Evolutionary conservation across 192 early-diverging fungal species (phyloP), one percentile per base, ranked within the genome.

Genomic region (Spinellus fusiger): DNA sequence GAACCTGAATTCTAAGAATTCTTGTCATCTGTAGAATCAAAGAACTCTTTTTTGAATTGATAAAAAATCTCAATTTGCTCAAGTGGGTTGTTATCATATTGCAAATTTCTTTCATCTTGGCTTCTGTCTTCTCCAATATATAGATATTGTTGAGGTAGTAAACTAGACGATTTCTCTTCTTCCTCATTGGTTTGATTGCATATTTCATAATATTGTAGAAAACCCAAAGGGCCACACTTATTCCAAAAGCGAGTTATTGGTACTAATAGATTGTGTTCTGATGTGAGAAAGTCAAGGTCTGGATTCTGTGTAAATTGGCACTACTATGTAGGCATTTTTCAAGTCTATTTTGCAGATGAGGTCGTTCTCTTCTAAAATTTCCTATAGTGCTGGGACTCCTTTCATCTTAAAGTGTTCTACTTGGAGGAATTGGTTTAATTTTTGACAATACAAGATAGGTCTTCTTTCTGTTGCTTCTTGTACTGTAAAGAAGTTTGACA

Each of bases 331-430:
- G 4, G 50, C 61, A 28, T 62, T 52, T 18, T 53, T 38, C 2
- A 62, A 48, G 22, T 62, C 35, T 27, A 40, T n/a, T 23, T 54
- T 62, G 32, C 28, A 35, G 0, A 62, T 53, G 16, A 44, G 54
- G 16, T 62, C 60, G 0, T 38, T 38, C 50, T 51, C 6, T 31
- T 62, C 61, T 1, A 62, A 46, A 7, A 62, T 47, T 0, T 62
- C 61, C 25, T 49, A 2, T 0, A 61, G 33, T 37, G 59, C 59
- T 37, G 59, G 59, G 2, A 61, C 48, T 2, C 59, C 59, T 16
- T 61, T 49, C 59, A 61, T 61, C 33, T 61, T 61, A 49, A 61
- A 61, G 12, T 51, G 59, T 0, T 61, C n/a, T 9, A n/a, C 34
- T 26, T 51, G 59, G 0, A 61, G 32, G 26, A 31, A 52, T 4